Evolutionary conservation across 2,329 filamentous ascomycete genomes (phyloP).

Genomic region (Sclerotiophoma versabilis): DNA sequence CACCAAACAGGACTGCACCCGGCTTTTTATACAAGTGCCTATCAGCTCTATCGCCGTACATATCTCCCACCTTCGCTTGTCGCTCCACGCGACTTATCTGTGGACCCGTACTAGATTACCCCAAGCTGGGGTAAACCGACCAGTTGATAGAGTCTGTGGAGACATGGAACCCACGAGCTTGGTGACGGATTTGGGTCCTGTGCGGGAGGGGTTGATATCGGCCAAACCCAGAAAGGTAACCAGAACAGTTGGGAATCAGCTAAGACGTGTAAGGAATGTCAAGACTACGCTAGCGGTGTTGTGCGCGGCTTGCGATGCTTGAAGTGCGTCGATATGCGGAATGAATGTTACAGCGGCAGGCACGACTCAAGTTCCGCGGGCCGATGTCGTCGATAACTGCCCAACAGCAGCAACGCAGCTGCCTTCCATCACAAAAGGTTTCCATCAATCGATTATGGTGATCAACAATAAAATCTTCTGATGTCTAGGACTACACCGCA

Average conservation of each 20-base stretch:
- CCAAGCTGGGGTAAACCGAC: constrained; percentile 31
- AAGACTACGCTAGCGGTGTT: constrained; percentile 19
- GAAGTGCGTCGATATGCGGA: constrained; percentile 3
- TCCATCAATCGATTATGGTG: too few relatives aligned
- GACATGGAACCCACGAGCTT: constrained; percentile 3
- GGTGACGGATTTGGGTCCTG: constrained; percentile 10
- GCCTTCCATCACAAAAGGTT: background rate
- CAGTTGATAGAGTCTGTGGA: constrained; percentile 26
- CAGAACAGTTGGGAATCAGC: constrained; percentile 28
- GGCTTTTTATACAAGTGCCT: constrained; percentile 26
- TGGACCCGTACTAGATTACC: constrained; percentile 28
- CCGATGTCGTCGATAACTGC: background rate
- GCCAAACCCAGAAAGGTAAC: constrained; percentile 23
- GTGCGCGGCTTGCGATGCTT: constrained; percentile 20
- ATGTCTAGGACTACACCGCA: too few relatives aligned
- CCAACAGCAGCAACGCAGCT: background rate
- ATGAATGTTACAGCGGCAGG: constrained; percentile 8
- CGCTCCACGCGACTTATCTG: constrained; percentile 26
- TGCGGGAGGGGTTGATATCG: background rate
- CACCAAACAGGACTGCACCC: background rate
- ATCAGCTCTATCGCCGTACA: constrained; percentile 1
- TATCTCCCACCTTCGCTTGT: constrained; percentile 11
- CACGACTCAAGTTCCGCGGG: constrained; percentile 28
- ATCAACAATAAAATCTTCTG: too few relatives aligned
- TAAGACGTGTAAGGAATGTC: constrained; percentile 20